Evolutionary conservation across 345 rosid genomes (phyloP).

Genomic region (Gossypioides kirkii): DNA sequence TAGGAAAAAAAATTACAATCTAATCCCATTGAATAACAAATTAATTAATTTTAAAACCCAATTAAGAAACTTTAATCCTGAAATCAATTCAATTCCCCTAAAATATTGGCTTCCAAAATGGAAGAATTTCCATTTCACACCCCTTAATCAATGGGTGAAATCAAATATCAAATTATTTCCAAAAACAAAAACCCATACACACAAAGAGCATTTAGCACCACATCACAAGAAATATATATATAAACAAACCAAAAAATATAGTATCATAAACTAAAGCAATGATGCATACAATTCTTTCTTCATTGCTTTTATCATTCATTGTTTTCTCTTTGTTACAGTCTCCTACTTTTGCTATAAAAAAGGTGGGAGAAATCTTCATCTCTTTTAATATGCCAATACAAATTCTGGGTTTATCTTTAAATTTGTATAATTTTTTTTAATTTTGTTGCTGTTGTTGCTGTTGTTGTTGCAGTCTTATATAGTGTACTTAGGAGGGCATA

Average conservation of each 20-base stretch:
- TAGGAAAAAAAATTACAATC: too few species aligned
- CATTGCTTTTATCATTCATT: conserved; percentile 18
- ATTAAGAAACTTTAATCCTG: too few species aligned
- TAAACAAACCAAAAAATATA: not conserved
- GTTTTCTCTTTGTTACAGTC: conserved; percentile 26
- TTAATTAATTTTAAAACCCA: too few species aligned
- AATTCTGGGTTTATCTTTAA: not conserved
- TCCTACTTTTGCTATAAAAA: conserved; percentile 31
- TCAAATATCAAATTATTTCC: too few species aligned
- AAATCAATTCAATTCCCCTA: too few species aligned
- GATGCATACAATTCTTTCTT: conserved; percentile 23
- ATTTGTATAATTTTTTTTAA: not conserved
- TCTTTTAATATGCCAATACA: not conserved
- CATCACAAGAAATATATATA: not conserved
- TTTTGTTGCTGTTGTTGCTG: too few species aligned
- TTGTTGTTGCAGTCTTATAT: conserved; percentile 20
- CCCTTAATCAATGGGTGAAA: too few species aligned
- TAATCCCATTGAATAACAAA: too few species aligned
- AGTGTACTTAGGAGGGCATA: conserved; percentile 40
- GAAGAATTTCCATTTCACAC: too few species aligned
- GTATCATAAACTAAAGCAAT: conserved; percentile 15
- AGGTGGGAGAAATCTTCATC: conserved; percentile 21
- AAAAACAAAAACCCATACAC: not conserved
- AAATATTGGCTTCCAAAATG: too few species aligned
- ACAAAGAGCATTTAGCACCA: not conserved